Evolutionary conservation across 306 rosid species (phyloP).

Genomic region (Herpetospermum pedunculosum): DNA sequence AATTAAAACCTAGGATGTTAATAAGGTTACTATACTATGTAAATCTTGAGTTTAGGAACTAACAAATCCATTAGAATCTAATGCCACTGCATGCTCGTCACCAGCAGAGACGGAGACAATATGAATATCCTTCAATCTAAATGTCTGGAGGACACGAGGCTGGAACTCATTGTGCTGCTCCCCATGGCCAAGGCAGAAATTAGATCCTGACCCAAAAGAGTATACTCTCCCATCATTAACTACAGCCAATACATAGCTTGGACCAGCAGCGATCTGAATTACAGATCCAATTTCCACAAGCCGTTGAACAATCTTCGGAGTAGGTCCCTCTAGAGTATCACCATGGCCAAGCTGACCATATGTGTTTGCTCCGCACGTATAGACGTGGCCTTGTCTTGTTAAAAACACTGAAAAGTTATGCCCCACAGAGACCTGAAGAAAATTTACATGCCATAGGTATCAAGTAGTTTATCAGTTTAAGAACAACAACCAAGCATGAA

Average conservation of each 20-base stretch:
- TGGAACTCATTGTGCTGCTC: slow-evolving; percentile 72
- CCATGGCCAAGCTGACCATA: slow-evolving; percentile 94
- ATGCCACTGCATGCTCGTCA: slow-evolving; percentile 90
- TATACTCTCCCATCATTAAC: slow-evolving; percentile 50
- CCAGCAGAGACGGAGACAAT: slow-evolving; percentile 83
- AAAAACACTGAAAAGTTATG: slow-evolving; percentile 81
- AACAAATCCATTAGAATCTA: slow-evolving; percentile 79
- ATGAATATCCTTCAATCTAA: slow-evolving; percentile 57
- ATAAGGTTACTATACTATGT: not conserved
- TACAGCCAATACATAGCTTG: slow-evolving; percentile 61
- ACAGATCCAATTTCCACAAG: slow-evolving; percentile 40
- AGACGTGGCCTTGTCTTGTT: slow-evolving; percentile 67
- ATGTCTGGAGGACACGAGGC: slow-evolving; percentile 67
- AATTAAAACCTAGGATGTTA: not conserved
- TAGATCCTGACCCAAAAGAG: slow-evolving; percentile 86
- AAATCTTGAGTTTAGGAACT: slow-evolving; percentile 26
- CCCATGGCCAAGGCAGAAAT: slow-evolving; percentile 96
- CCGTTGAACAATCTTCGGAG: slow-evolving; percentile 53
- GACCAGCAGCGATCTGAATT: slow-evolving; percentile 79
- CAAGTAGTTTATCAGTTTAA: not conserved
- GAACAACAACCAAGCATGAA: not conserved
- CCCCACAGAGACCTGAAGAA: slow-evolving; percentile 75
- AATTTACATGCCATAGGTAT: slow-evolving; percentile 1
- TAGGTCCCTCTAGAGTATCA: slow-evolving; percentile 53
- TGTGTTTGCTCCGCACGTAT: slow-evolving; percentile 73